Percentiles rank a stretch among this genome's conserved stretches.
phyloP scores from a whole-genome alignment of 208 protist genomes.

The Crithidia brevicula region DNA sequence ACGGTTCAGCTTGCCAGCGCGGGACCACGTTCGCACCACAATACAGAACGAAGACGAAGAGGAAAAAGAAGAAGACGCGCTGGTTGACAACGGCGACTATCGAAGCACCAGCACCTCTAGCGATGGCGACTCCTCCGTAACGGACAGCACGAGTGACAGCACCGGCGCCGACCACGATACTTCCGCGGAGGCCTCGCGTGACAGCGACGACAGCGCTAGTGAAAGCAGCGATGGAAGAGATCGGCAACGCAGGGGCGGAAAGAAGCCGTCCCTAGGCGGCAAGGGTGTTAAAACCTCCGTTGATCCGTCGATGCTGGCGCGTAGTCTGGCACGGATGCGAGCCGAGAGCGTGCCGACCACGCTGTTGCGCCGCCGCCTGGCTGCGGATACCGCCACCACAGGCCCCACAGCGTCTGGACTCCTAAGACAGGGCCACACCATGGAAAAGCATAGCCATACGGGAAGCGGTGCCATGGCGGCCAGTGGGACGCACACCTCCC shows the following conservation, averaged over 20 bases:
- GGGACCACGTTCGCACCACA: background rate
- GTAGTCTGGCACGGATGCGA: constrained; percentile 14
- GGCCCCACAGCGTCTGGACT: background rate
- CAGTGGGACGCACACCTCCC: constrained; percentile 8
- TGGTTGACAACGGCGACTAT: no score
- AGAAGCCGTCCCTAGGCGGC: no score
- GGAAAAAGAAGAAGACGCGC: background rate
- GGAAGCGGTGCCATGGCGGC: no score
- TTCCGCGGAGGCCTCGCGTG: background rate
- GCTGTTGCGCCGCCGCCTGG: constrained; percentile 16
- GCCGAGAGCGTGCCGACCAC: constrained; percentile 24
- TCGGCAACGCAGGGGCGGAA: no score
- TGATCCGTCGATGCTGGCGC: constrained; percentile 6
- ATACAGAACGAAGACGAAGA: background rate
- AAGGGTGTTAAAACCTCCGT: background rate
- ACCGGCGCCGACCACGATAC: background rate
- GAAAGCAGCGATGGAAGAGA: background rate
- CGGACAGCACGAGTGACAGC: background rate
- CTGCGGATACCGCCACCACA: background rate
- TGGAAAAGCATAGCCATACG: no score
- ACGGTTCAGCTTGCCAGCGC: constrained; percentile 4
- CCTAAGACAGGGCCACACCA: no score
- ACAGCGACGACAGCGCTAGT: background rate
- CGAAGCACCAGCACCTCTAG: no score
- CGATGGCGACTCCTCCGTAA: no score